Evolutionary conservation across 805 yeast species (phyloP).

Genomic region (Candida ficus): DNA sequence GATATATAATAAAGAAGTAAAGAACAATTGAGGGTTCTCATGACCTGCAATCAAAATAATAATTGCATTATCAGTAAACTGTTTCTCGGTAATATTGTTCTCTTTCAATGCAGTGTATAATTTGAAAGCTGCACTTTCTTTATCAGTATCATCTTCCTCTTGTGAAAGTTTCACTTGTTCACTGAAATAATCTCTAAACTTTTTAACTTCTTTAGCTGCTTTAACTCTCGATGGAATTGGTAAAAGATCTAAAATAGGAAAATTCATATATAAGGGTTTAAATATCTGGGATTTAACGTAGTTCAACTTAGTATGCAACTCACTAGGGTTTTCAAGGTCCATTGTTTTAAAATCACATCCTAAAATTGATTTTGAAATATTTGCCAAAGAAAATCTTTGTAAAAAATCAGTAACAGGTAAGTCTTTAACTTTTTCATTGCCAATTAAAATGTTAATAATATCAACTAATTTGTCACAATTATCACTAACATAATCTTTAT

Average conservation of each 20-base stretch:
- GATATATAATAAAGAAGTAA: constrained; percentile 42
- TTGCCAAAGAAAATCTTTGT: constrained; percentile 44
- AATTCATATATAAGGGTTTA: constrained; percentile 47
- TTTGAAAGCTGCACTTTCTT: constrained; percentile 35
- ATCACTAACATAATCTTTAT: constrained; percentile 30
- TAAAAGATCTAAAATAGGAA: constrained; percentile 47
- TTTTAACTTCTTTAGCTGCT: constrained; percentile 38
- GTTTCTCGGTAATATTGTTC: constrained; percentile 37
- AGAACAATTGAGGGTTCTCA: constrained; percentile 52
- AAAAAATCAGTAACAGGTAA: constrained; percentile 33
- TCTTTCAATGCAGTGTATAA: constrained; percentile 35
- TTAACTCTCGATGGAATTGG: constrained; percentile 42
- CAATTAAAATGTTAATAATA: constrained; percentile 21
- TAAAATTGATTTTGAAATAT: constrained; percentile 43
- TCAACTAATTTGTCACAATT: constrained; percentile 34
- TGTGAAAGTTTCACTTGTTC: constrained; percentile 30
- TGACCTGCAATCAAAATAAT: constrained; percentile 59
- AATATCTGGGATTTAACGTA: constrained; percentile 48
- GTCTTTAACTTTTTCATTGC: constrained; percentile 7
- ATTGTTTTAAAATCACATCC: constrained; percentile 44
- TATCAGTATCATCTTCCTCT: constrained; percentile 16
- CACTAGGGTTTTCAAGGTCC: constrained; percentile 23
- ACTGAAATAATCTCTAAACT: constrained; percentile 35
- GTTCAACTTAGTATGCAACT: constrained; percentile 36
- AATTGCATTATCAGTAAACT: constrained; percentile 48